These are phyloP conservation scores for Eutypella sp. DNA, from an alignment of 2,329 filamentous ascomycete genomes.

Conservation along the genomic window DNA sequence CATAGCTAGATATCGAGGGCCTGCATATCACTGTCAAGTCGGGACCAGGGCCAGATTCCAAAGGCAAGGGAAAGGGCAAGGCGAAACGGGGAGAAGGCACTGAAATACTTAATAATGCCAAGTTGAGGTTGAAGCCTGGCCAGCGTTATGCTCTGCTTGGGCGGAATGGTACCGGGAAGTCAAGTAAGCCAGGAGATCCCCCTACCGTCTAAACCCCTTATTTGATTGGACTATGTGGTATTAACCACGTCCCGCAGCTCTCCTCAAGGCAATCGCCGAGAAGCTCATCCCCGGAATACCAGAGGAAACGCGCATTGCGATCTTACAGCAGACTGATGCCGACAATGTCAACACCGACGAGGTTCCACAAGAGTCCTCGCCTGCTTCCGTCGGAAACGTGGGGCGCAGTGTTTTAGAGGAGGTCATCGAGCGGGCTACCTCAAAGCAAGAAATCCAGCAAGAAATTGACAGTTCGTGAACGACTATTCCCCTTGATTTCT, in stretches of 20 bases:
- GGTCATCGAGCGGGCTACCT: conserved; percentile 58
- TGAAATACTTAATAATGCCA: conserved; percentile 69
- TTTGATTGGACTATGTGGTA: background rate
- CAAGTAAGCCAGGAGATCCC: no score
- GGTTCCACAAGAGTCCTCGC: conserved; percentile 12
- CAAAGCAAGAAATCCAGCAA: conserved; percentile 50
- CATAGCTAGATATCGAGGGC: conserved; percentile 66
- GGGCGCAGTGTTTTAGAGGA: conserved; percentile 54
- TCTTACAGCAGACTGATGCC: conserved; percentile 63
- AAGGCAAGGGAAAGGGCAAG: conserved; percentile 43
- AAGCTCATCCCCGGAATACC: conserved; percentile 75
- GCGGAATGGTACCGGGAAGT: conserved; percentile 79
- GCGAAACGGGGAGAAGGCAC: conserved; percentile 45
- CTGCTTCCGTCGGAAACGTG: conserved; percentile 6
- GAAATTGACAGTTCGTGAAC: conserved; percentile 52
- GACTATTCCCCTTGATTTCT: no score
- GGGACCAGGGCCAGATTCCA: conserved; percentile 22
- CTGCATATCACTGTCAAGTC: conserved; percentile 63
- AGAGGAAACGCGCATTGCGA: conserved; percentile 57
- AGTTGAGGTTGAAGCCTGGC: conserved; percentile 66
- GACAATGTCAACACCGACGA: conserved; percentile 26
- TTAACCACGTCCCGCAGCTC: conserved; percentile 38
- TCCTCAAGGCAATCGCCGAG: conserved; percentile 70
- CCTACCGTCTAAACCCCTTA: background rate
- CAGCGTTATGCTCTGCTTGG: conserved; percentile 74